phyloP scores from a whole-genome alignment of 164 flowering plant species.

The Litsea cubeba region DNA sequence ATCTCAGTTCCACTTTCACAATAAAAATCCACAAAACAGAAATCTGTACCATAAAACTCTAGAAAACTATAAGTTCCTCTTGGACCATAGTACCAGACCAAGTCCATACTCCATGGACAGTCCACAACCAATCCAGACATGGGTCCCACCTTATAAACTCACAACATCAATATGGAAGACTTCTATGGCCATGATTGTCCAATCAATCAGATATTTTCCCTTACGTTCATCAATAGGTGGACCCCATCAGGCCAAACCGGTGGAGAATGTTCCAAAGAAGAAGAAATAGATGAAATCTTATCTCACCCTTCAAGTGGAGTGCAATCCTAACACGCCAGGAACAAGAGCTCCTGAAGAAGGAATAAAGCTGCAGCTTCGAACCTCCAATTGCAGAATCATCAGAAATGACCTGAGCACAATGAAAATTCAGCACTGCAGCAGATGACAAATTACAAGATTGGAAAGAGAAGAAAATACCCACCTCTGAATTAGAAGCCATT shows the following conservation, averaged over 20 bases:
- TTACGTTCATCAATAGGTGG: background rate
- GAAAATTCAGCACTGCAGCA: background rate
- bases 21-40: no score
- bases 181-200: background rate
- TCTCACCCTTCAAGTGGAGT: slow-evolving; percentile 60
- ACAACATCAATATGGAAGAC: background rate
- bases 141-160: background rate
- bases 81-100: background rate
- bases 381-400: background rate
- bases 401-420: background rate
- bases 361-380: slow-evolving; percentile 53
- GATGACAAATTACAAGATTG: no score
- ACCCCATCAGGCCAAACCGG: background rate
- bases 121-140: background rate
- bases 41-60: background rate
- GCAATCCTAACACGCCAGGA: slow-evolving; percentile 66
- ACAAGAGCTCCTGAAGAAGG: slow-evolving; percentile 69
- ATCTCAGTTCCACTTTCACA: background rate
- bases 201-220: background rate
- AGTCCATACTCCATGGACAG: background rate
- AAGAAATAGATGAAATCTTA: no score
- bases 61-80: background rate
- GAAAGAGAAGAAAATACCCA: no score
- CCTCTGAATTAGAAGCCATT: no score
- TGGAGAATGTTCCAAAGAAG: background rate